Conservation (phyloP, 306 rosid genomes). For the Albizia julibrissin region DNA sequence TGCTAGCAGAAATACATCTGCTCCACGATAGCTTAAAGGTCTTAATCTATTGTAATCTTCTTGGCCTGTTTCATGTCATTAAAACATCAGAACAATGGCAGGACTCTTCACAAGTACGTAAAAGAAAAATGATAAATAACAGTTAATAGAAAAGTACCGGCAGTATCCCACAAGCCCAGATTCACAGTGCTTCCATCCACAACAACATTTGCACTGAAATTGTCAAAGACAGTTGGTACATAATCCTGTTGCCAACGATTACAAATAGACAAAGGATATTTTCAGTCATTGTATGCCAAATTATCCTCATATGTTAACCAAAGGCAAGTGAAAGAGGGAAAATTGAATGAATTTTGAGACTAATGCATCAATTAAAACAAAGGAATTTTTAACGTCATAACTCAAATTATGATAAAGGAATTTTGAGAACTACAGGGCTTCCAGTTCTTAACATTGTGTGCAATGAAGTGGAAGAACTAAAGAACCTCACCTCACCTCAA, state of each 20-base stretch:
- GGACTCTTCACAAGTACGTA: constrained; percentile 5
- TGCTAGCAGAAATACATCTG: constrained; percentile 93
- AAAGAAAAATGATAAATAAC: neutral
- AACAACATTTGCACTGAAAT: constrained; percentile 97
- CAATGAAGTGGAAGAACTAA: neutral
- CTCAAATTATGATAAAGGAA: neutral
- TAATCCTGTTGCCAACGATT: constrained; percentile 68
- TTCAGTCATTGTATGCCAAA: constrained; percentile 22
- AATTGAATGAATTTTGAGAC: constrained; percentile 13
- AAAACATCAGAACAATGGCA: constrained; percentile 38
- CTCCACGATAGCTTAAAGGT: constrained; percentile 97
- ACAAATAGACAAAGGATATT: constrained; percentile 40
- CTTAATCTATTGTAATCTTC: constrained; percentile 97
- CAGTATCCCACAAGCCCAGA: constrained; percentile 98
- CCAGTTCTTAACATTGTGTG: neutral
- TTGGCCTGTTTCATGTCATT: constrained; percentile 74
- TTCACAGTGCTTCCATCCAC: constrained; percentile 98
- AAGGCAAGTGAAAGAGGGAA: constrained; percentile 24
- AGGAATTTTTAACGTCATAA: constrained; percentile 20
- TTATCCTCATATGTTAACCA: constrained; percentile 16
- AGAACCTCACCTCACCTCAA: constrained; percentile 20
- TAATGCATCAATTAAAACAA: constrained; percentile 16
- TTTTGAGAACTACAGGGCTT: neutral
- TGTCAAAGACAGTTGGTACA: constrained; percentile 96
- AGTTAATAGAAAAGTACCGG: constrained; percentile 53